A percentile compares a stretch with the other conserved stretches of the same genome.
Evolutionary conservation across 768 basidiomycete genomes (phyloP).

Genomic region (Vararia minispora): DNA sequence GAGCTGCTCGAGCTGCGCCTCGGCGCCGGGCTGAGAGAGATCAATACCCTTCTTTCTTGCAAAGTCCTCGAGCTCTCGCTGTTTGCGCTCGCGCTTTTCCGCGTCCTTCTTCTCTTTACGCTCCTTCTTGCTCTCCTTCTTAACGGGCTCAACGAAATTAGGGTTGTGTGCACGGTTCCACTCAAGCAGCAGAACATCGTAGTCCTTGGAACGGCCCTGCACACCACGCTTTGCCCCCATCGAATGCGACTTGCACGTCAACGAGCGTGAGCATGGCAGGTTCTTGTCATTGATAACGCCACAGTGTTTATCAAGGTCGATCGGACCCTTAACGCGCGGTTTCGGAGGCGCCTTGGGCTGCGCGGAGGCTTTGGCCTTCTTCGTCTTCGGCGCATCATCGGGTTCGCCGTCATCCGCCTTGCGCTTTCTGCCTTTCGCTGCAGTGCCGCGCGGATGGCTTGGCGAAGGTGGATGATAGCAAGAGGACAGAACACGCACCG

Average conservation of each 20-base stretch:
- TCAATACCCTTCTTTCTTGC: conserved; percentile 44
- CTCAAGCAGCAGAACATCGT: conserved; percentile 82
- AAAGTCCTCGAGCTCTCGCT: conserved; percentile 57
- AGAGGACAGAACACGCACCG: conserved; percentile 2
- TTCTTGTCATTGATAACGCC: conserved; percentile 96
- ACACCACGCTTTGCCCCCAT: conserved; percentile 96
- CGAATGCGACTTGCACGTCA: conserved; percentile 96
- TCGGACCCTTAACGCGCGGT: conserved; percentile 72
- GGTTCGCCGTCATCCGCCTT: conserved; percentile 64
- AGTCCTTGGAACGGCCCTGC: conserved; percentile 68
- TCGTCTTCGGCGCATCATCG: conserved; percentile 62
- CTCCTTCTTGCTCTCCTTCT: conserved; percentile 78
- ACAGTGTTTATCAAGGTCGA: conserved; percentile 87
- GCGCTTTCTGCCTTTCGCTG: conserved; percentile 65
- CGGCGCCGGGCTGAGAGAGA: conserved; percentile 30
- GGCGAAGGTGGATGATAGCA: neutral
- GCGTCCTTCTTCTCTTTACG: conserved; percentile 75
- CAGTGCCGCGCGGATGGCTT: conserved; percentile 10
- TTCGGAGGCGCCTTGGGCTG: conserved; percentile 77
- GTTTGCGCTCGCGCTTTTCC: conserved; percentile 78
- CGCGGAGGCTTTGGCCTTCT: conserved; percentile 58
- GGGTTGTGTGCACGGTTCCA: conserved; percentile 87
- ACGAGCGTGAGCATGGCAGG: conserved; percentile 84
- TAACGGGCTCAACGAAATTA: conserved; percentile 81
- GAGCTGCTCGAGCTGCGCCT: conserved; percentile 18